phyloP scores from a whole-genome alignment of 2,329 filamentous ascomycete genomes.

The Pseudocercospora cruenta region DNA sequence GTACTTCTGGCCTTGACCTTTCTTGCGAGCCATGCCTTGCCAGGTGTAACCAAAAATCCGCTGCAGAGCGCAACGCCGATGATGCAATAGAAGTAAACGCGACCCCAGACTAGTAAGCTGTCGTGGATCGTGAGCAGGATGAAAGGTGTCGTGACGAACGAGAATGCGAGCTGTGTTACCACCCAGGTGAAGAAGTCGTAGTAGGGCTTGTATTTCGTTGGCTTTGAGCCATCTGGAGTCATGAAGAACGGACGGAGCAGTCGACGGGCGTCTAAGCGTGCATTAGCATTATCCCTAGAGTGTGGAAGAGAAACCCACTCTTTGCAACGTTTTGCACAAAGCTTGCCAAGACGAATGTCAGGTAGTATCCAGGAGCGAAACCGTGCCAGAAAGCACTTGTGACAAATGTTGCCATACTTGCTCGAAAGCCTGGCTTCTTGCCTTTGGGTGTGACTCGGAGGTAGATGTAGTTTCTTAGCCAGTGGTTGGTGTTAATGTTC shows the following conservation, averaged over 20 bases:
- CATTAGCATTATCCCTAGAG: slow-evolving; percentile 12
- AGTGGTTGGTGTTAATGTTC: slow-evolving; percentile 99
- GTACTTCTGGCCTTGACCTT: slow-evolving; percentile 43
- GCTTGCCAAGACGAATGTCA: slow-evolving; percentile 85
- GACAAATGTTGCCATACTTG: slow-evolving; percentile 88
- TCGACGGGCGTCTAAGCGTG: slow-evolving; percentile 74
- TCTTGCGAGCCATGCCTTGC: slow-evolving; percentile 57
- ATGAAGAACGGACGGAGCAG: slow-evolving; percentile 92
- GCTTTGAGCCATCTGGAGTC: slow-evolving; percentile 70
- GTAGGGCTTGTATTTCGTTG: slow-evolving; percentile 74
- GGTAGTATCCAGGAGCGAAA: slow-evolving; percentile 95
- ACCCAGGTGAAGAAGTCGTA: slow-evolving; percentile 81
- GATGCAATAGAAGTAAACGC: slow-evolving; percentile 86
- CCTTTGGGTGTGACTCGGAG: slow-evolving; percentile 91
- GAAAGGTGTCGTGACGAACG: slow-evolving; percentile 83
- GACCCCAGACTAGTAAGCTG: slow-evolving; percentile 75
- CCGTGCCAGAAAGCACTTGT: slow-evolving; percentile 98
- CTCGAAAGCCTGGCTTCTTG: slow-evolving; percentile 94
- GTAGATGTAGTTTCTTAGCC: slow-evolving; percentile 95
- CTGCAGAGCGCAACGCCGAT: slow-evolving; percentile 67
- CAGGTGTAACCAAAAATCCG: slow-evolving; percentile 78
- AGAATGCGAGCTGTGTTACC: slow-evolving; percentile 78
- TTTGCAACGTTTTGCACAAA: slow-evolving; percentile 93
- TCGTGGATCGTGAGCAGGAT: slow-evolving; percentile 74
- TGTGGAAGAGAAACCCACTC: slow-evolving; percentile 62